Evolutionary conservation across 2,329 filamentous ascomycete species (phyloP).

Genomic region (Diaporthe ilicicola): DNA sequence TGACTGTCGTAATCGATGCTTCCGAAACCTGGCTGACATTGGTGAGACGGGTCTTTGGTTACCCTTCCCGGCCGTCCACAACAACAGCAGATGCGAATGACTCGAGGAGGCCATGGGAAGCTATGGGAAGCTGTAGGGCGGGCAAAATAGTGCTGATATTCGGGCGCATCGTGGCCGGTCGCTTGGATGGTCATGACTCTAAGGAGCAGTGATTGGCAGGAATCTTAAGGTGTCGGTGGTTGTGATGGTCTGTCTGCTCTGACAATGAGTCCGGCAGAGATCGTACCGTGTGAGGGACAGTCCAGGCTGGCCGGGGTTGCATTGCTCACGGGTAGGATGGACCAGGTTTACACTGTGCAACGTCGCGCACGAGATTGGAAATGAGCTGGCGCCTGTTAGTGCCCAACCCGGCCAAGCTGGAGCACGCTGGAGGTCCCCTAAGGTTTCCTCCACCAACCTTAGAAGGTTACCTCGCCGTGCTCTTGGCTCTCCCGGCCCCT

Average conservation of each 20-base stretch:
- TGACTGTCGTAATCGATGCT: not conserved
- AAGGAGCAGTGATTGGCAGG: not conserved
- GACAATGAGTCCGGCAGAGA: not conserved
- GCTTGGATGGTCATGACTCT: constrained; percentile 6
- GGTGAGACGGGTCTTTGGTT: not conserved
- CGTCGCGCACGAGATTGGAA: not conserved
- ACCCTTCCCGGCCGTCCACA: not conserved
- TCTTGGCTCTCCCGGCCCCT: not conserved
- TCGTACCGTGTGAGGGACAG: constrained; percentile 16
- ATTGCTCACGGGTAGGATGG: too few relatives aligned
- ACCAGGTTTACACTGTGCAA: constrained; percentile 10
- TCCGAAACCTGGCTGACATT: constrained; percentile 16
- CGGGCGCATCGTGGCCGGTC: not conserved
- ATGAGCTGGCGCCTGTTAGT: constrained; percentile 22
- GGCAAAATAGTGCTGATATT: not conserved
- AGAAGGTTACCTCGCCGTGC: constrained; percentile 1
- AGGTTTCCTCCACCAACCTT: constrained; percentile 20
- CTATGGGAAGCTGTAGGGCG: not conserved
- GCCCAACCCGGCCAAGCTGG: constrained; percentile 15
- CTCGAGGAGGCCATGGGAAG: not conserved
- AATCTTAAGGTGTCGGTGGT: not conserved
- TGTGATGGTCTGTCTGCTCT: constrained; percentile 24
- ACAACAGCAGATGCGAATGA: not conserved
- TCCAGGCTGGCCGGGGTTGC: not conserved
- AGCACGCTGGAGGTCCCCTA: constrained; percentile 9